Conservation (phyloP, 106 monocot species). For the Gastrodia elata region DNA sequence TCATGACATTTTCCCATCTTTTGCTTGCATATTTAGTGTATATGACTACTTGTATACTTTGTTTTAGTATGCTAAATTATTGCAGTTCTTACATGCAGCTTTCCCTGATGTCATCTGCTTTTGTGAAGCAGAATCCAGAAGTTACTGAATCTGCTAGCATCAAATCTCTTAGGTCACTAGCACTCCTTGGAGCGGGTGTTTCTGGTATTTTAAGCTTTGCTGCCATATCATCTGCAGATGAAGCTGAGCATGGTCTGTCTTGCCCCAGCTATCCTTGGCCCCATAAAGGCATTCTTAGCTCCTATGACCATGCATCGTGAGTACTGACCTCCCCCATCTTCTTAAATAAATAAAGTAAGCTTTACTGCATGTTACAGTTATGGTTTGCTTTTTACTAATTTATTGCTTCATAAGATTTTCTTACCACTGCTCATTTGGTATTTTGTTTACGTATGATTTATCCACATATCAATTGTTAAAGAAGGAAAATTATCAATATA, state of each 20-base stretch:
- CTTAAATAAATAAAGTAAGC: neutral
- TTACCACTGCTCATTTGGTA: neutral
- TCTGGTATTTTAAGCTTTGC: conserved; percentile 53
- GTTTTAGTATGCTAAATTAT: neutral
- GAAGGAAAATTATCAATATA: neutral
- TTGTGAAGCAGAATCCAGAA: conserved; percentile 33
- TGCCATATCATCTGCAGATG: conserved; percentile 46
- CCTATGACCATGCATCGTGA: conserved; percentile 97
- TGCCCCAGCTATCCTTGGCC: conserved; percentile 93
- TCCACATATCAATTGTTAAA: neutral
- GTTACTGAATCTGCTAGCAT: conserved; percentile 29
- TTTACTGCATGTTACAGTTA: neutral
- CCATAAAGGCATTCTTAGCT: conserved; percentile 84
- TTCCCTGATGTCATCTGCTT: conserved; percentile 31
- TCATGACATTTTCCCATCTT: neutral
- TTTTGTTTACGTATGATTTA: neutral
- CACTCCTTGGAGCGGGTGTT: conserved; percentile 50
- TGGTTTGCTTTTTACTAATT: neutral
- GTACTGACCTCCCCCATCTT: conserved; percentile 11
- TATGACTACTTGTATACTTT: neutral
- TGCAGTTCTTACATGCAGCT: conserved; percentile 14
- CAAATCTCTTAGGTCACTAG: conserved; percentile 54
- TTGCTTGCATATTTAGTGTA: neutral
- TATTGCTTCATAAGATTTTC: neutral
- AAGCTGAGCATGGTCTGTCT: conserved; percentile 81